Conservation (phyloP, 169 alveolate species). For the Babesia gibsoni region DNA sequence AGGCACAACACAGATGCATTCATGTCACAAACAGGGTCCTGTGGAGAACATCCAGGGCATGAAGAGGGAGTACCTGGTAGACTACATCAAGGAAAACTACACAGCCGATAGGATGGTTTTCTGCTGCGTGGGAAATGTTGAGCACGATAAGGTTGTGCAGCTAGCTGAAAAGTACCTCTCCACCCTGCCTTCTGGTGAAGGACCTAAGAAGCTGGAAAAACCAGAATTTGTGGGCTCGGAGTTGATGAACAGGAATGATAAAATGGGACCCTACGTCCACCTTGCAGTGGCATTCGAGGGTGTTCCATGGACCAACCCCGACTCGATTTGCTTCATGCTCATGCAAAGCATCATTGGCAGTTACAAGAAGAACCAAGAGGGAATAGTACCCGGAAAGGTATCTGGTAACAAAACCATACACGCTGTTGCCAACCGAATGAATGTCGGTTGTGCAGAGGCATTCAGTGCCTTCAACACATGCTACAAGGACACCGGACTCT, state of each 20-base stretch:
- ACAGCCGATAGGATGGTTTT: constrained; percentile 90
- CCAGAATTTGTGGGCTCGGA: constrained; percentile 80
- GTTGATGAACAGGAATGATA: constrained; percentile 71
- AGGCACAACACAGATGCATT: neutral
- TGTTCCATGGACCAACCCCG: constrained; percentile 91
- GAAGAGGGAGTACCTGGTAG: constrained; percentile 82
- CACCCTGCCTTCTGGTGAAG: constrained; percentile 22
- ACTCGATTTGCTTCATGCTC: constrained; percentile 89
- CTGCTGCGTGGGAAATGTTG: constrained; percentile 88
- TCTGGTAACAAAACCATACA: constrained; percentile 78
- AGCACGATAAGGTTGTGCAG: constrained; percentile 83
- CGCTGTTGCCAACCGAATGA: constrained; percentile 77
- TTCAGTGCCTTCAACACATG: constrained; percentile 84
- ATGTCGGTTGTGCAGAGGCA: constrained; percentile 80
- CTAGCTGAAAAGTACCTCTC: constrained; percentile 75
- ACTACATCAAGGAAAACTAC: constrained; percentile 86
- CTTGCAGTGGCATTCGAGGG: constrained; percentile 91
- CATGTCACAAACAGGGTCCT: constrained; percentile 71
- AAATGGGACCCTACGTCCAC: constrained; percentile 84
- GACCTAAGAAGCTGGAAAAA: constrained; percentile 48
- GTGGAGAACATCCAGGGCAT: constrained; percentile 83
- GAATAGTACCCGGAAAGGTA: constrained; percentile 77
- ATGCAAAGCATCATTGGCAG: constrained; percentile 92
- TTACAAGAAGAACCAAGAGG: constrained; percentile 78
- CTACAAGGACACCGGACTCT: constrained; percentile 92